Percentiles rank a stretch among this genome's conserved stretches.
phyloP scores from a whole-genome alignment of 345 rosid genomes.

The Leavenworthia alabamica region DNA sequence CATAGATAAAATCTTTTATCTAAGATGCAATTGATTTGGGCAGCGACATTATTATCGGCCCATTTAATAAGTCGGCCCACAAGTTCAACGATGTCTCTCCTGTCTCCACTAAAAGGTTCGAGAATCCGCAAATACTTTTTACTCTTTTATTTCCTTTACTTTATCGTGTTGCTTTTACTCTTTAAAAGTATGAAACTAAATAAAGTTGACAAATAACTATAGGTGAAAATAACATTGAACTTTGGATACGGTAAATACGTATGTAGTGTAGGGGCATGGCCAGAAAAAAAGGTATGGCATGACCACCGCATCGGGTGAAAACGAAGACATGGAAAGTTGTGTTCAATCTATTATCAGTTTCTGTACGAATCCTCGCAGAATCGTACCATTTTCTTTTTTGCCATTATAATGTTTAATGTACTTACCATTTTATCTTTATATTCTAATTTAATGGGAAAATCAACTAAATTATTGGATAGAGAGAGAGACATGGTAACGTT shows the following conservation, averaged over 20 bases:
- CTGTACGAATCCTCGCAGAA: slow-evolving; percentile 3
- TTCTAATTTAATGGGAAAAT: neutral
- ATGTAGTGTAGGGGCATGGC: slow-evolving; percentile 7
- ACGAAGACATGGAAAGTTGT: slow-evolving; percentile 5
- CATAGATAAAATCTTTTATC: neutral
- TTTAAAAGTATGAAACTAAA: neutral
- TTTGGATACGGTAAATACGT: neutral
- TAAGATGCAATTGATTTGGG: neutral
- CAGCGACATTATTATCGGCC: neutral
- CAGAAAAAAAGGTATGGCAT: neutral
- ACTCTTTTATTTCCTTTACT: neutral
- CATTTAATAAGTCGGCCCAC: neutral
- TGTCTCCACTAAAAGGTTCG: neutral
- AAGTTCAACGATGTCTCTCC: neutral
- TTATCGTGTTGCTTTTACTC: neutral
- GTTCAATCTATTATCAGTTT: neutral
- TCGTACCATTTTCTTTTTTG: slow-evolving; percentile 18
- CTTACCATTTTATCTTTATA: neutral
- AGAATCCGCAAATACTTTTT: neutral
- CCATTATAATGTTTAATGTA: neutral
- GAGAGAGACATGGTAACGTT: slow-evolving; percentile 30
- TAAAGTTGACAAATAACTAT: neutral
- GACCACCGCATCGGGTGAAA: neutral
- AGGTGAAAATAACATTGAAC: neutral
- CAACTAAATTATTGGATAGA: slow-evolving; percentile 20